phyloP scores from a whole-genome alignment of 164 flowering plant genomes.

The Vitis rotundifolia region DNA sequence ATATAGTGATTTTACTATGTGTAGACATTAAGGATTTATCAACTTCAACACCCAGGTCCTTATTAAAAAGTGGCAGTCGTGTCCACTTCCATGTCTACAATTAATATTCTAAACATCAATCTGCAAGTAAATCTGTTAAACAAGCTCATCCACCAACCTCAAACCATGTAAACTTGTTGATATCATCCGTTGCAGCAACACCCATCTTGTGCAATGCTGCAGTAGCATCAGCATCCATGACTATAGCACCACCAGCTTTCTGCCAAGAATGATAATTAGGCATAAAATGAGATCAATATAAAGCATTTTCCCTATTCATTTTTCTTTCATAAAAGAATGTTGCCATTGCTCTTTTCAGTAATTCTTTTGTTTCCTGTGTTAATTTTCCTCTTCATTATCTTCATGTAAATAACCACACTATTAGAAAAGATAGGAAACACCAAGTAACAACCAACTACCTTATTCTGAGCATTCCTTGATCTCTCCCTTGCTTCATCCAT shows the following conservation, averaged over 20 bases:
- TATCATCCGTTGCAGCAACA: conserved; percentile 73
- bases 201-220: conserved; percentile 69
- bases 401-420: neutral
- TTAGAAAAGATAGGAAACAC: neutral
- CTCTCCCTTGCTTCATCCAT: conserved; percentile 93
- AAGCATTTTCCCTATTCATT: neutral
- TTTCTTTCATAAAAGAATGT: neutral
- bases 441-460: conserved; percentile 39
- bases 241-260: conserved; percentile 80
- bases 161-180: conserved; percentile 76
- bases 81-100: too few relatives aligned
- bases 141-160: conserved; percentile 45
- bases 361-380: too few relatives aligned
- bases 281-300: neutral
- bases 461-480: conserved; percentile 81
- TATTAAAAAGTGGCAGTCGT: too few relatives aligned
- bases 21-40: too few relatives aligned
- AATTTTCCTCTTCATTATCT: neutral
- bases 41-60: too few relatives aligned
- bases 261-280: conserved; percentile 27
- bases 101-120: neutral
- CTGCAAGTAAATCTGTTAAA: neutral
- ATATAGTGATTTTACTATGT: too few relatives aligned
- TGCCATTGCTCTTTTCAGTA: too few relatives aligned
- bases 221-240: conserved; percentile 97